A percentile compares a stretch with the other conserved stretches of the same genome.
These are phyloP conservation scores for Starmera stellimalicola DNA, from an alignment of 1,139 yeast species.

Conservation along the genomic window DNA sequence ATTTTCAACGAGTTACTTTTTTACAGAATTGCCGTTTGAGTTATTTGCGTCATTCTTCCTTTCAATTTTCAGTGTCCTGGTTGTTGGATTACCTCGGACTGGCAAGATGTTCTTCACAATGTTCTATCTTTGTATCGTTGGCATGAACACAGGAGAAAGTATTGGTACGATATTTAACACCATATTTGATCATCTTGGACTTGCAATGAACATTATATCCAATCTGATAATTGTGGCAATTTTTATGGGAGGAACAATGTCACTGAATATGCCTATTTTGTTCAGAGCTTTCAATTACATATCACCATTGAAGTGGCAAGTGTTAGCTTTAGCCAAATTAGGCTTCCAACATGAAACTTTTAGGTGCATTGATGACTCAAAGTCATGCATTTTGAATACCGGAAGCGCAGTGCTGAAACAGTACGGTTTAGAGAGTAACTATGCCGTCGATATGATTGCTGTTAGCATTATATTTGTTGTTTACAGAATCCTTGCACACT, in stretches of 20 bases:
- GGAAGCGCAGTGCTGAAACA: conserved; percentile 41
- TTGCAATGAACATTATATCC: conserved; percentile 66
- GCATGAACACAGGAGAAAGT: conserved; percentile 73
- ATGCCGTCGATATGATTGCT: conserved; percentile 26
- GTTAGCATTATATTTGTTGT: conserved; percentile 27
- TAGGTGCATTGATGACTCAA: conserved; percentile 34
- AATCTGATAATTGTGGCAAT: conserved; percentile 58
- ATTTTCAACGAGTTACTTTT: conserved; percentile 54
- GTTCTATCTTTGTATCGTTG: conserved; percentile 43
- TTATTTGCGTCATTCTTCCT: conserved; percentile 50
- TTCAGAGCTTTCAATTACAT: conserved; percentile 62
- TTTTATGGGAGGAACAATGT: conserved; percentile 83
- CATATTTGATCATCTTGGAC: conserved; percentile 65
- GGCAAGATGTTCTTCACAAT: conserved; percentile 59
- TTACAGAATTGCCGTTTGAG: conserved; percentile 71
- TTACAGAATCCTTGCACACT: conserved; percentile 30
- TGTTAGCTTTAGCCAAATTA: conserved; percentile 41
- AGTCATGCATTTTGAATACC: conserved; percentile 33
- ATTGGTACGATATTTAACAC: conserved; percentile 73
- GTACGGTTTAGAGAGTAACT: conserved; percentile 31
- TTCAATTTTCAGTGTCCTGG: conserved; percentile 54
- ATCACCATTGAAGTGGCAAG: conserved; percentile 66
- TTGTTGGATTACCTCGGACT: conserved; percentile 64
- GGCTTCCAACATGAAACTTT: conserved; percentile 34
- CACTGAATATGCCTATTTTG: conserved; percentile 62